Percentiles rank a stretch among this genome's conserved stretches.
Conservation (phyloP, 2,329 filamentous ascomycete genomes). For the Alternaria metachromatica region DNA sequence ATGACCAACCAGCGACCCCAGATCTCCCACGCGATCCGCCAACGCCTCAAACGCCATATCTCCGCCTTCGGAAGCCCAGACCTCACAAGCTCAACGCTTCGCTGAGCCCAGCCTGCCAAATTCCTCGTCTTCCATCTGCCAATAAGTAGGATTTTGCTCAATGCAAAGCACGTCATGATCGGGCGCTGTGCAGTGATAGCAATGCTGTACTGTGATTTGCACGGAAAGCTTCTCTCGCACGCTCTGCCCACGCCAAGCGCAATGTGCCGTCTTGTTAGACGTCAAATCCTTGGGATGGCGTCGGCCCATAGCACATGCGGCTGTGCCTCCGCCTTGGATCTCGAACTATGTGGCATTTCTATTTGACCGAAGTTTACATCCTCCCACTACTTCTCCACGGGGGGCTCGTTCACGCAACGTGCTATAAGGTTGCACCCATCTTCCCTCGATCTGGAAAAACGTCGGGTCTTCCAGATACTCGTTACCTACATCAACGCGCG, state of each 20-base stretch:
- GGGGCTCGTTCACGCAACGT: background rate
- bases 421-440: slow-evolving; percentile 9
- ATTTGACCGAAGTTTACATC: slow-evolving; percentile 11
- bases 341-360: slow-evolving; percentile 25
- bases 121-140: slow-evolving; percentile 26
- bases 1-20: slow-evolving; percentile 8
- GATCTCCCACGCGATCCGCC: slow-evolving; percentile 1
- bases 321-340: slow-evolving; percentile 22
- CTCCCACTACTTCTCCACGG: slow-evolving; percentile 13
- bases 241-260: slow-evolving; percentile 29
- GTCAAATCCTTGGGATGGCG: slow-evolving; percentile 18
- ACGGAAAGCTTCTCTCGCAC: slow-evolving; percentile 11
- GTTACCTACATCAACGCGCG: background rate
- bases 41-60: slow-evolving; percentile 17
- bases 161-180: slow-evolving; percentile 28
- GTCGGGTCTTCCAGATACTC: background rate
- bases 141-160: slow-evolving; percentile 18
- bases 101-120: slow-evolving; percentile 25
- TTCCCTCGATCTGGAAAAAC: background rate
- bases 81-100: slow-evolving; percentile 36
- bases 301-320: slow-evolving; percentile 25
- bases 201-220: slow-evolving; percentile 27
- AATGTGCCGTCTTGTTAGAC: slow-evolving; percentile 19
- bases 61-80: slow-evolving; percentile 33
- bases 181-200: slow-evolving; percentile 19